Conservation (phyloP, 2,329 filamentous ascomycete genomes). For the Malbranchea zuffiana region DNA sequence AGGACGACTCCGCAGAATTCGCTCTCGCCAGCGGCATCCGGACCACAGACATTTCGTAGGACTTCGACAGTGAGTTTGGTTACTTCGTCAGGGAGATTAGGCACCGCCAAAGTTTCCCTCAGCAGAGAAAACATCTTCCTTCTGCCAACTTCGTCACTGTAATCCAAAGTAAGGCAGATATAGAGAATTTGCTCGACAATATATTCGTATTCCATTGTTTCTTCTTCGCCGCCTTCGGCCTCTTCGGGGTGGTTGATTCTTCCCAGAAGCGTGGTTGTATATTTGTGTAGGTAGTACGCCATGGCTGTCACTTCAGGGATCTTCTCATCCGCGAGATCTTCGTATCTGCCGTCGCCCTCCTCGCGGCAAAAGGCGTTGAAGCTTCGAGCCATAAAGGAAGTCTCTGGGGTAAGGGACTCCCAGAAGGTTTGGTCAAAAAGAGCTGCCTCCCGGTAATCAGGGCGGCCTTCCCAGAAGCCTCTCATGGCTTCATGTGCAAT, state of each 20-base stretch:
- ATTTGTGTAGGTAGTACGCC: constrained; percentile 73
- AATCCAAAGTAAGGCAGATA: constrained; percentile 84
- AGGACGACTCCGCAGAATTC: constrained; percentile 51
- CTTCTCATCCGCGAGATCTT: constrained; percentile 75
- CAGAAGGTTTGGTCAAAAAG: constrained; percentile 38
- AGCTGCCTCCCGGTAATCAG: constrained; percentile 42
- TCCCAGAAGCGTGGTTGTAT: constrained; percentile 48
- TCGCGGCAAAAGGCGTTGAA: constrained; percentile 87
- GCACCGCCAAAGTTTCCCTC: constrained; percentile 70
- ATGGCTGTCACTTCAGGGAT: constrained; percentile 89
- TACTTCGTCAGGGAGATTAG: constrained; percentile 81
- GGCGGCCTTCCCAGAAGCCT: constrained; percentile 88
- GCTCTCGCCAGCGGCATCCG: constrained; percentile 39
- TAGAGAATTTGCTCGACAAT: constrained; percentile 91
- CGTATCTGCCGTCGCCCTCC: constrained; percentile 61
- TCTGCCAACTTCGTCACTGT: constrained; percentile 91
- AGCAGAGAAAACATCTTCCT: constrained; percentile 92
- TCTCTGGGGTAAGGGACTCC: constrained; percentile 54
- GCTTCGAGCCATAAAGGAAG: constrained; percentile 78
- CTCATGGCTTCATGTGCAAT: constrained; percentile 90
- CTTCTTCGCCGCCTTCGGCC: constrained; percentile 62
- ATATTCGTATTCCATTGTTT: constrained; percentile 84
- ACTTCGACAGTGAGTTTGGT: constrained; percentile 80
- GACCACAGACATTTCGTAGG: constrained; percentile 69
- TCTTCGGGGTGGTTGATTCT: constrained; percentile 29